These are phyloP conservation scores for Vigna trinervia DNA, from an alignment of 306 rosid species.

Conservation along the genomic window DNA sequence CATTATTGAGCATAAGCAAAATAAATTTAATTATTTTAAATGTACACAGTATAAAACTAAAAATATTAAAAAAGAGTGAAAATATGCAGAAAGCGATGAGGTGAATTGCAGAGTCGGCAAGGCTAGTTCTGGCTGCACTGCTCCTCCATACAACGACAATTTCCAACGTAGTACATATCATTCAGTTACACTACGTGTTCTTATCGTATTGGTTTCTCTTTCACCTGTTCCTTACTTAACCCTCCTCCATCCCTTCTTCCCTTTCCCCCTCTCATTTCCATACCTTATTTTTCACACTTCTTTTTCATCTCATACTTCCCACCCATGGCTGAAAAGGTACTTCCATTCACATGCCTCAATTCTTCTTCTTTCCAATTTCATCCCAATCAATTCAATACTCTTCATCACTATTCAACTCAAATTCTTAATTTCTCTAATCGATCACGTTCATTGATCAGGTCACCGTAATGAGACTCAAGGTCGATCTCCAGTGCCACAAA, in stretches of 20 bases:
- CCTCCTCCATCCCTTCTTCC: background rate
- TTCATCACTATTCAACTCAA: too few species aligned
- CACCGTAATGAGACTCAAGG: conserved; percentile 69
- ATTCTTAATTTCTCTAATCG: background rate
- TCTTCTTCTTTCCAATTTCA: too few species aligned
- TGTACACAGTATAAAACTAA: too few species aligned
- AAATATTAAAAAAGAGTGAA: too few species aligned
- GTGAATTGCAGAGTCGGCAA: background rate
- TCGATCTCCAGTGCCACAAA: conserved; percentile 69
- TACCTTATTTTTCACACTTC: background rate
- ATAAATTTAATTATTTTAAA: too few species aligned
- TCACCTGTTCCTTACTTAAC: conserved; percentile 22
- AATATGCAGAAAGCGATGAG: background rate
- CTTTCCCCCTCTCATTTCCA: background rate
- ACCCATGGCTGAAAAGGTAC: conserved; percentile 55
- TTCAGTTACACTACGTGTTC: conserved; percentile 2
- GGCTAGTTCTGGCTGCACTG: background rate
- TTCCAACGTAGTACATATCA: background rate
- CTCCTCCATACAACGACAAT: background rate
- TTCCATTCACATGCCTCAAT: too few species aligned
- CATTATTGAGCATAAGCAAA: too few species aligned
- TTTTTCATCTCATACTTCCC: background rate
- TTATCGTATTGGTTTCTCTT: conserved; percentile 15
- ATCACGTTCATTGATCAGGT: conserved; percentile 45
- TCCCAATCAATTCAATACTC: too few species aligned